Conservation (phyloP, 2,329 filamentous ascomycete genomes). For the Trichophyton mentagrophytes region DNA sequence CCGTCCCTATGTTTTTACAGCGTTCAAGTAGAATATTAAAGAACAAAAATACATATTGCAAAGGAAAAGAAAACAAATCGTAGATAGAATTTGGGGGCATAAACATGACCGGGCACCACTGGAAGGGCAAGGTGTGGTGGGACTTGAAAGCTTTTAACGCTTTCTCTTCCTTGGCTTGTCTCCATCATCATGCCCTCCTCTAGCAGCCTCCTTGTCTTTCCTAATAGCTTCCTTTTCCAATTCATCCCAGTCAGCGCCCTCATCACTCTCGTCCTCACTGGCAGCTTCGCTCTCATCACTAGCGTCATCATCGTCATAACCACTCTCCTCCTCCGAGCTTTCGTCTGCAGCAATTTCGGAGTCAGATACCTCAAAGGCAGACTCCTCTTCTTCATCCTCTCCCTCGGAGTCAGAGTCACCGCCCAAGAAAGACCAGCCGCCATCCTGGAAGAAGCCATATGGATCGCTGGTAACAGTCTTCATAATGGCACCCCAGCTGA, state of each 20-base stretch:
- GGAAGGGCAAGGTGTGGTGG: neutral
- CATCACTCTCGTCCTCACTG: conserved; percentile 49
- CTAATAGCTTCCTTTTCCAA: conserved; percentile 70
- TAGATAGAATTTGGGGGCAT: neutral
- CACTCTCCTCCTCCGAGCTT: conserved; percentile 75
- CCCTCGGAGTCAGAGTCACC: conserved; percentile 79
- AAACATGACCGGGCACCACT: neutral
- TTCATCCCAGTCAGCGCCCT: conserved; percentile 87
- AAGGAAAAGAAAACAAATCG: neutral
- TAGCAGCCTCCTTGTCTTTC: conserved; percentile 43
- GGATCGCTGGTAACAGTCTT: conserved; percentile 93
- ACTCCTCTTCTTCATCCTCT: conserved; percentile 72
- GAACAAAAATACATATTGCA: neutral
- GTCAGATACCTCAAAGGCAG: conserved; percentile 80
- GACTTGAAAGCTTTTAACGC: conserved; percentile 25
- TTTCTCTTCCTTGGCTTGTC: conserved; percentile 62
- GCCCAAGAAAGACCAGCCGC: conserved; percentile 86
- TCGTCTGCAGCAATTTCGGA: conserved; percentile 61
- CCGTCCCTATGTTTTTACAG: neutral
- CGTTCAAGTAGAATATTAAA: neutral
- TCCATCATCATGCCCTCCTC: conserved; percentile 39
- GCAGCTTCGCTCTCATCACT: conserved; percentile 60
- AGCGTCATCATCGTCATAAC: conserved; percentile 86
- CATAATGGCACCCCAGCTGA: conserved; percentile 99
- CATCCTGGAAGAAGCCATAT: conserved; percentile 87